Conservation (phyloP, 208 protist species). For the Acanthamoeba rhysodes region DNA sequence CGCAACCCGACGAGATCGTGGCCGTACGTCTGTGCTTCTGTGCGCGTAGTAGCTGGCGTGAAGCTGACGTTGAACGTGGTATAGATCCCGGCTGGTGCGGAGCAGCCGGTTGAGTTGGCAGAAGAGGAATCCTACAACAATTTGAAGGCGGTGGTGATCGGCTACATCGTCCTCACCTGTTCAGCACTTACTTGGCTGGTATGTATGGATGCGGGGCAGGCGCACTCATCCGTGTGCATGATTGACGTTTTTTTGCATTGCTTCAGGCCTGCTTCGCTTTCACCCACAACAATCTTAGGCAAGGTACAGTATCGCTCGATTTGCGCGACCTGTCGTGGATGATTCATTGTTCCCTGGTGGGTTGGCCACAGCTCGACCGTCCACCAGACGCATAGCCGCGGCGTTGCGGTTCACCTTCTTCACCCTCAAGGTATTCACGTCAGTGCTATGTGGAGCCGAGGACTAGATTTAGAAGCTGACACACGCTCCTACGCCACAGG, state of each 20-base stretch:
- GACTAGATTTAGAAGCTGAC: not conserved
- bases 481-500: not conserved
- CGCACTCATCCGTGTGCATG: not conserved
- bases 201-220: not conserved
- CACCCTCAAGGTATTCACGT: not conserved
- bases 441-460: too few relatives aligned
- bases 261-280: not conserved
- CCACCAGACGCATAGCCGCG: not conserved
- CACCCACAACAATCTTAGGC: not conserved
- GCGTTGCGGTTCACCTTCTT: not conserved
- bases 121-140: not conserved
- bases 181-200: conserved; percentile 4
- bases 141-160: not conserved
- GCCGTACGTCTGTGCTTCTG: too few relatives aligned
- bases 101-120: not conserved
- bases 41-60: too few relatives aligned
- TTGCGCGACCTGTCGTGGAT: not conserved
- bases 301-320: not conserved
- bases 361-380: not conserved
- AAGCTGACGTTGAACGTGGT: too few relatives aligned
- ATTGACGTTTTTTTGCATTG: not conserved
- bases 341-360: not conserved
- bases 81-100: not conserved
- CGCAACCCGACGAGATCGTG: too few relatives aligned
- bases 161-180: not conserved